phyloP scores from a whole-genome alignment of 192 early-diverging fungal genomes.

The Chytriomyces hyalinus region DNA sequence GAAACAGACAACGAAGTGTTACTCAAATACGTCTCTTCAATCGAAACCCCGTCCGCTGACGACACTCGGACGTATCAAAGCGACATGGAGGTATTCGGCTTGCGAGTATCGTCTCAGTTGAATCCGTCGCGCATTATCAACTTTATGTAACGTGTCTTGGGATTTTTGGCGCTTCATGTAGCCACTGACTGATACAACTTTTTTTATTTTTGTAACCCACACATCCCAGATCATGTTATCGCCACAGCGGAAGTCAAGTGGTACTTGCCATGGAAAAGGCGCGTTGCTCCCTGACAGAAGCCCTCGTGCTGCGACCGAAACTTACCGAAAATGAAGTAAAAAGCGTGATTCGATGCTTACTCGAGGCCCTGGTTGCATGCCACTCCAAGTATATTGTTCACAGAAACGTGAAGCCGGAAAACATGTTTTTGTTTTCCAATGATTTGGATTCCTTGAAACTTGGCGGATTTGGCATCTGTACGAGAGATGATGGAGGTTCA shows the following conservation, averaged over 20 bases:
- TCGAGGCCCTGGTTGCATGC: constrained; percentile 26
- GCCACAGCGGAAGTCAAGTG: constrained; percentile 12
- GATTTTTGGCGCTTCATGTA: background rate
- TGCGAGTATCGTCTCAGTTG: constrained; percentile 8
- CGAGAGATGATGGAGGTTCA: constrained; percentile 23
- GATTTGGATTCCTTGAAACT: constrained; percentile 24
- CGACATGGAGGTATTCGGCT: constrained; percentile 12
- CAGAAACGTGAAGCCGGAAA: constrained; percentile 31
- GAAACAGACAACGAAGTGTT: constrained; percentile 17
- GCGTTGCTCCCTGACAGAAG: constrained; percentile 14
- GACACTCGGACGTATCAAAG: constrained; percentile 7
- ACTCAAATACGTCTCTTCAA: constrained; percentile 6
- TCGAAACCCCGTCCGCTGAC: background rate
- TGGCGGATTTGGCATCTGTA: constrained; percentile 30
- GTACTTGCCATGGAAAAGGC: constrained; percentile 11
- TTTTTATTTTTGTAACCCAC: too few relatives aligned
- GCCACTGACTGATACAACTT: background rate
- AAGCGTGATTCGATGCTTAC: constrained; percentile 20
- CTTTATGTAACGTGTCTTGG: background rate
- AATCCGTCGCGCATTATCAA: constrained; percentile 28
- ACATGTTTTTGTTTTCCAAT: constrained; percentile 25
- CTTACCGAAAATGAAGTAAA: constrained; percentile 16
- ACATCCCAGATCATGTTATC: background rate
- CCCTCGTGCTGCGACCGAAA: background rate
- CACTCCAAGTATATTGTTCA: constrained; percentile 33